These are phyloP conservation scores for Strigomonas galati DNA, from an alignment of 208 protist species.

Conservation along the genomic window DNA sequence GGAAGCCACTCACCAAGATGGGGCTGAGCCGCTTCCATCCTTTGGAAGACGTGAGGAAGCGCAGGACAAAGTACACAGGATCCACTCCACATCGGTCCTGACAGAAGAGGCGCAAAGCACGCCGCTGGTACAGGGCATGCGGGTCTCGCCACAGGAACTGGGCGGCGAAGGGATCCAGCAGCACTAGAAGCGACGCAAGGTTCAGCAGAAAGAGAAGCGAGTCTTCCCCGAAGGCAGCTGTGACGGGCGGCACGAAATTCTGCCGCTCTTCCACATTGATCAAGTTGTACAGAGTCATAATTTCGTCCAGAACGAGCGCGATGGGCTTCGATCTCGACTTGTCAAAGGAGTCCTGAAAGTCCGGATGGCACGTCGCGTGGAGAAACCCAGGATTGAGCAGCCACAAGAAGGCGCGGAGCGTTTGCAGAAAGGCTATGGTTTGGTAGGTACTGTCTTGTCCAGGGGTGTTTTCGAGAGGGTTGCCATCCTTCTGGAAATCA, in stretches of 20 bases:
- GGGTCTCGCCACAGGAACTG: slow-evolving; percentile 23
- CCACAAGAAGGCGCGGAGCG: not conserved
- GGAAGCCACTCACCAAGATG: slow-evolving; percentile 32
- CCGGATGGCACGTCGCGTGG: not conserved
- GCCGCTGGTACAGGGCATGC: slow-evolving; percentile 13
- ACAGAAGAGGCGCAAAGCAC: slow-evolving; percentile 26
- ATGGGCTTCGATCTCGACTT: not conserved
- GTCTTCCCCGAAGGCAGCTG: slow-evolving; percentile 43
- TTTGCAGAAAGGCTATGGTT: slow-evolving; percentile 1
- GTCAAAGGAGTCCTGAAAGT: not conserved
- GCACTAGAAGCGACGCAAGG: slow-evolving; percentile 24
- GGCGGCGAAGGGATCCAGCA: slow-evolving; percentile 26
- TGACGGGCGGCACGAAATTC: not conserved
- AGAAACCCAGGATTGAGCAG: not conserved
- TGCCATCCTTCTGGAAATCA: not conserved
- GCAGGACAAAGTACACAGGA: slow-evolving; percentile 40
- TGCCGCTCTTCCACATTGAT: not conserved
- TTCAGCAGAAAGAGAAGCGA: slow-evolving; percentile 48
- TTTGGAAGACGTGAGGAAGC: slow-evolving; percentile 45
- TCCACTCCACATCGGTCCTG: slow-evolving; percentile 35
- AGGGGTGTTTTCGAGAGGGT: not conserved
- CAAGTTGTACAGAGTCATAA: not conserved
- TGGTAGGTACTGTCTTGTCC: not conserved
- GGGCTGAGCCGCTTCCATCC: slow-evolving; percentile 32
- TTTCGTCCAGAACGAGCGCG: not conserved